phyloP scores from a whole-genome alignment of 177 flowering plant species.

The Vitis hybrid region DNA sequence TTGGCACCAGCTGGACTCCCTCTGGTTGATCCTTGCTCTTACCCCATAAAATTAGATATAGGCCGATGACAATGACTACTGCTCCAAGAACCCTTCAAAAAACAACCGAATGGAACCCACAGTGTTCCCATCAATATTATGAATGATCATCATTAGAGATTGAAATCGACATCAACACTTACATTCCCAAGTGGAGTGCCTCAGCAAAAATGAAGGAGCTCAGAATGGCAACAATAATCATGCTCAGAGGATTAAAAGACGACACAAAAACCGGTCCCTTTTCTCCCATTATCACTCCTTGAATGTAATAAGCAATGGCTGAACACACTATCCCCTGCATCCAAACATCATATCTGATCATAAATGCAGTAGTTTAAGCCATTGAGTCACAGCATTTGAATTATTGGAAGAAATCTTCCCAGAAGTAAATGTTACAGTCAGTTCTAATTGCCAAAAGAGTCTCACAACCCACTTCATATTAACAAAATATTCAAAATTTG shows the following conservation, averaged over 20 bases:
- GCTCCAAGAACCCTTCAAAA: constrained; percentile 39
- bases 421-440: no score
- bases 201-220: constrained; percentile 43
- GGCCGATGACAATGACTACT: constrained; percentile 33
- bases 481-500: no score
- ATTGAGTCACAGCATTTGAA: no score
- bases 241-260: constrained; percentile 47
- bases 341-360: constrained; percentile 1
- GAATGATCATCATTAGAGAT: neutral
- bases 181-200: constrained; percentile 47
- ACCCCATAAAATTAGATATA: constrained; percentile 49
- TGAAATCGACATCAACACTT: neutral
- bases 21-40: constrained; percentile 31
- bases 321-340: constrained; percentile 54
- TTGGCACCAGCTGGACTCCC: neutral
- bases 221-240: constrained; percentile 50
- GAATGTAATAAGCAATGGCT: constrained; percentile 40
- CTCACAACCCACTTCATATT: no score
- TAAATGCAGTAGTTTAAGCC: no score
- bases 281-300: constrained; percentile 40
- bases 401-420: no score
- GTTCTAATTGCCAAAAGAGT: no score
- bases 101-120: no score
- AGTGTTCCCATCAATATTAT: neutral
- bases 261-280: constrained; percentile 64